Conservation (phyloP, 208 protist genomes). For the Trypanosoma lewisi region DNA sequence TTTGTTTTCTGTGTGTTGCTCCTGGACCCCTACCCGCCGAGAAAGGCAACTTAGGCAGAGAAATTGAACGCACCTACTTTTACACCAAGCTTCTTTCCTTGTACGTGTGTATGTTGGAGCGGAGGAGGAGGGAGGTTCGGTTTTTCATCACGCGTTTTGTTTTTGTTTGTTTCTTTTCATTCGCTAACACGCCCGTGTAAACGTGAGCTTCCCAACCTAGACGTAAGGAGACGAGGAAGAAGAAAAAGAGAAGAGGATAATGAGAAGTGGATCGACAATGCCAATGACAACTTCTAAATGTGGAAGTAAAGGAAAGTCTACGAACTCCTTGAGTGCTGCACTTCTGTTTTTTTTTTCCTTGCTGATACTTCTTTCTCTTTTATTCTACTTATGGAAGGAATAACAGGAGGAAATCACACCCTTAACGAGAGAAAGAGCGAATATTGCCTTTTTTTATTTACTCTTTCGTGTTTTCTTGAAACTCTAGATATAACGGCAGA, state of each 20-base stretch:
- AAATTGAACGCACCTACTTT: no score
- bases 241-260: constrained; percentile 4
- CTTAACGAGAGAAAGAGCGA: not conserved
- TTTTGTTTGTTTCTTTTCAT: not conserved
- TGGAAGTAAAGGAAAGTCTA: no score
- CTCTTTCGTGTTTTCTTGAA: not conserved
- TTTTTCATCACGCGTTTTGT: no score
- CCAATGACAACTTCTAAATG: no score
- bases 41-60: no score
- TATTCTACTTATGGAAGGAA: not conserved
- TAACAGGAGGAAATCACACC: not conserved
- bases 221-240: not conserved
- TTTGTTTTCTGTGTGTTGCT: not conserved
- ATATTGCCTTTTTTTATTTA: not conserved
- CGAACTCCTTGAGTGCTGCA: no score
- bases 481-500: not conserved
- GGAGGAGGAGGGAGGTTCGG: no score
- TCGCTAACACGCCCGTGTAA: not conserved
- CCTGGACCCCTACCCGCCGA: no score
- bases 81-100: no score
- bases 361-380: not conserved
- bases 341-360: not conserved
- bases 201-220: not conserved
- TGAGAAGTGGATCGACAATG: no score
- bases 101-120: no score